Conservation (phyloP, 208 protist species). For the Trypanosoma brucei region DNA sequence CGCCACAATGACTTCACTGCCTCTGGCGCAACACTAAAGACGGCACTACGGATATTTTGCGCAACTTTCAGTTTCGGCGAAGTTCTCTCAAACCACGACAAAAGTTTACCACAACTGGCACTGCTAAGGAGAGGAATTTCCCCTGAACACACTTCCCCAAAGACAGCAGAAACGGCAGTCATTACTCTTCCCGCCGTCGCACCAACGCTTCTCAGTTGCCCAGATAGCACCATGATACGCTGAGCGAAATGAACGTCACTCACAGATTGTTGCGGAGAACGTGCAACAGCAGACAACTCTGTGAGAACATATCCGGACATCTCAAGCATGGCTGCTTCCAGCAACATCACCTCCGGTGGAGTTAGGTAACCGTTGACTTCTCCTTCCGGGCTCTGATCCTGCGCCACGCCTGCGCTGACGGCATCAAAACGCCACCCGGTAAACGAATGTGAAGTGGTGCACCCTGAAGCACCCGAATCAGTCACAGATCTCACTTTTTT, state of each 20-base stretch:
- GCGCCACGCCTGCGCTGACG: not conserved
- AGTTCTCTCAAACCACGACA: conserved; percentile 6
- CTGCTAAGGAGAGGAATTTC: conserved; percentile 8
- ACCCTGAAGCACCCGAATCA: not conserved
- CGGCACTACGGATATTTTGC: not conserved
- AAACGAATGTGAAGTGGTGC: conserved; percentile 1
- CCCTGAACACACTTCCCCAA: conserved; percentile 20
- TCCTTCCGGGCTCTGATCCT: not conserved
- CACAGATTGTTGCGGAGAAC: not conserved
- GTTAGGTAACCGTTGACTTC: not conserved
- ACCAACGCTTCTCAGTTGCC: conserved; percentile 10
- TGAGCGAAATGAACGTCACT: conserved; percentile 1
- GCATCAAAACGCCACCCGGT: conserved; percentile 18
- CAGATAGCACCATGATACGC: conserved; percentile 7
- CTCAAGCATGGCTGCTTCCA: conserved; percentile 9
- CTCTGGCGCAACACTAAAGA: conserved; percentile 11
- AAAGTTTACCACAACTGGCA: not conserved
- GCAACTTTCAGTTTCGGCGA: conserved; percentile 1
- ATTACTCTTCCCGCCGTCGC: conserved; percentile 18
- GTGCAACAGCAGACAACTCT: conserved; percentile 5
- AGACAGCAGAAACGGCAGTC: conserved; percentile 7
- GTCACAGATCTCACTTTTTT: too few relatives aligned
- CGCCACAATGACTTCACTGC: conserved; percentile 12
- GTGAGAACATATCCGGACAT: conserved; percentile 4
- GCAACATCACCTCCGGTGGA: not conserved